Percentiles rank a stretch among this genome's conserved stretches.
Conservation (phyloP, 73 alveolate genomes). For the Paramecium primaurelia region DNA sequence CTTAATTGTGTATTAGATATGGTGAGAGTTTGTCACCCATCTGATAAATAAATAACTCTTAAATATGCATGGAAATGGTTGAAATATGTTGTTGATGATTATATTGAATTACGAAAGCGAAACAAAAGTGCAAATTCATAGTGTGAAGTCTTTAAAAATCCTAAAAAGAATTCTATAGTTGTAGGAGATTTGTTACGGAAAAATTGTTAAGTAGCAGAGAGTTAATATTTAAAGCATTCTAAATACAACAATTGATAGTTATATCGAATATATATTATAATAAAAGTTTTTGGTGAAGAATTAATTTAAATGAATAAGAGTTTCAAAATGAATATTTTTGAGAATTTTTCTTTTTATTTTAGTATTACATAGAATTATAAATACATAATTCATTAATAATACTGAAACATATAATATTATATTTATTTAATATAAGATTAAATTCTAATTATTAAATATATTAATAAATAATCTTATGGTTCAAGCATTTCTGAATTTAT, state of each 20-base stretch:
- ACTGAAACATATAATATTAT: too few relatives aligned
- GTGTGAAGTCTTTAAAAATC: constrained; percentile 10
- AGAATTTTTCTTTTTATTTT: not conserved
- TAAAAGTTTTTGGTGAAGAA: not conserved
- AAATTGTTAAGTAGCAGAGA: not conserved
- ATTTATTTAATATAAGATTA: too few relatives aligned
- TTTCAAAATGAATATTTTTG: not conserved
- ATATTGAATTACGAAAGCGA: not conserved
- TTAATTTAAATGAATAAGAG: not conserved
- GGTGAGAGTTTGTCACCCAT: constrained; percentile 11
- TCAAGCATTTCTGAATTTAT: not conserved
- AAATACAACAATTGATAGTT: not conserved
- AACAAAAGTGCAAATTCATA: not conserved
- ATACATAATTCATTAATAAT: too few relatives aligned
- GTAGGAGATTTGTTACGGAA: constrained; percentile 13
- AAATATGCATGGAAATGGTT: constrained; percentile 42
- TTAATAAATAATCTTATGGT: too few relatives aligned
- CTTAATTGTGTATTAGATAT: not conserved
- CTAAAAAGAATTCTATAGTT: not conserved
- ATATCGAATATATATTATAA: not conserved
- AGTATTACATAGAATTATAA: too few relatives aligned
- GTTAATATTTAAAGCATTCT: constrained; percentile 17
- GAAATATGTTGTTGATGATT: constrained; percentile 20
- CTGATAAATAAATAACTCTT: not conserved
- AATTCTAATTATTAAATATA: too few relatives aligned